A percentile compares a stretch with the other conserved stretches of the same genome.
phyloP scores from a whole-genome alignment of 2,329 filamentous ascomycete species.

The Penicillium sp. region DNA sequence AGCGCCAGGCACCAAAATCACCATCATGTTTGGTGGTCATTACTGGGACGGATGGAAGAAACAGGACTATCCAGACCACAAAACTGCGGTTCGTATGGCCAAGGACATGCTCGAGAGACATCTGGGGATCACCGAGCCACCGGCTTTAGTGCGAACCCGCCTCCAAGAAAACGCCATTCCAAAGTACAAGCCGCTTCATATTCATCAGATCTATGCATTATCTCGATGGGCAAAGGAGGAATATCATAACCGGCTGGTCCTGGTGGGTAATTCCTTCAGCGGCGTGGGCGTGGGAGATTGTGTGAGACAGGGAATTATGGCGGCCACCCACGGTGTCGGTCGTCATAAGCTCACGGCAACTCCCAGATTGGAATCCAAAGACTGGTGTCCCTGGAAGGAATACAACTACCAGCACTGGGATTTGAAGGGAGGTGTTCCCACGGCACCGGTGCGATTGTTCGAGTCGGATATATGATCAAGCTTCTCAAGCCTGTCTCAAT shows the following conservation, averaged over 20 bases:
- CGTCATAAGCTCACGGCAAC: conserved; percentile 21
- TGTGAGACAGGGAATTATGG: conserved; percentile 51
- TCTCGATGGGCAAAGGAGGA: conserved; percentile 49
- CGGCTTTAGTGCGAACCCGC: conserved; percentile 56
- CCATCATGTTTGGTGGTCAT: conserved; percentile 91
- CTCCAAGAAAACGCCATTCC: conserved; percentile 72
- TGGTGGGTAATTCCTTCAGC: conserved; percentile 52
- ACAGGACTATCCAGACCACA: conserved; percentile 54
- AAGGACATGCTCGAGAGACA: conserved; percentile 65
- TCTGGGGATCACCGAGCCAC: conserved; percentile 61
- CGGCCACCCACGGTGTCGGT: conserved; percentile 41
- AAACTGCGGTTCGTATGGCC: conserved; percentile 65
- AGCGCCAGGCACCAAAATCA: conserved; percentile 69
- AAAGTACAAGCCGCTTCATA: conserved; percentile 79
- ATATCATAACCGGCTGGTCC: conserved; percentile 60
- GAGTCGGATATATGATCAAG: conserved; percentile 7
- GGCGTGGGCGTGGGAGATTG: conserved; percentile 50
- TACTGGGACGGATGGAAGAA: conserved; percentile 66
- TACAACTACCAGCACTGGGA: conserved; percentile 21
- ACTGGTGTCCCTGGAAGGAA: conserved; percentile 17
- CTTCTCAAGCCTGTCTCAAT: neutral
- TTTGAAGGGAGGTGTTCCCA: conserved; percentile 28
- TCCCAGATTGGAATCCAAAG: neutral
- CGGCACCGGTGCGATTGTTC: conserved; percentile 19
- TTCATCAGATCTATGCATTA: conserved; percentile 53